Conservation (phyloP, 768 basidiomycete species). For the Tubosaeta sp. region DNA sequence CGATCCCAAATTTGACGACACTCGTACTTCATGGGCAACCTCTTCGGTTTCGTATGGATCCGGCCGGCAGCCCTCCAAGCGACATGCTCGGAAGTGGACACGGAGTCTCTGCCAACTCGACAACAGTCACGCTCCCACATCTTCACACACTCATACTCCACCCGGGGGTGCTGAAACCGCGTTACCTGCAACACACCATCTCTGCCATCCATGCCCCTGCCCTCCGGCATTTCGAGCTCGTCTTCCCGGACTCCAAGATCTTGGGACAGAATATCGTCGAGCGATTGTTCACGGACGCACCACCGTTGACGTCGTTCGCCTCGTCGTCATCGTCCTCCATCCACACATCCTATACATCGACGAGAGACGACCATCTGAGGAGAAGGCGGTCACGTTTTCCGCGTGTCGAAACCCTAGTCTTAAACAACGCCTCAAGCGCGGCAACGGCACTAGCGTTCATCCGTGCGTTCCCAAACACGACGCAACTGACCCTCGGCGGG, state of each 20-base stretch:
- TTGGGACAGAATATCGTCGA: conserved; percentile 26
- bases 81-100: not conserved
- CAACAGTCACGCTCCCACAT: conserved; percentile 19
- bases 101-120: not conserved
- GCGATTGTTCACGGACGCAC: conserved; percentile 18
- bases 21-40: conserved; percentile 28
- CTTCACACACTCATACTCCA: conserved; percentile 30
- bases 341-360: not conserved
- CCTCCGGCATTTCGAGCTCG: conserved; percentile 30
- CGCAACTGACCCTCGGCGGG: conserved; percentile 22
- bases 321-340: conserved; percentile 4
- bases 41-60: conserved; percentile 21
- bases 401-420: conserved; percentile 23
- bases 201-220: conserved; percentile 26
- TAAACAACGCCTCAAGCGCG: conserved; percentile 24
- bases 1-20: conserved; percentile 21
- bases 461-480: conserved; percentile 22
- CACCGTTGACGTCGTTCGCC: not conserved
- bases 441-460: conserved; percentile 23
- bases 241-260: conserved; percentile 29
- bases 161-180: conserved; percentile 28
- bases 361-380: not conserved
- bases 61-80: conserved; percentile 3
- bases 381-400: conserved; percentile 24
- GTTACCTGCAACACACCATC: conserved; percentile 28